Base-by-base conservation (phyloP, 345 rosid species). In the Citrus reticulata region DNA sequence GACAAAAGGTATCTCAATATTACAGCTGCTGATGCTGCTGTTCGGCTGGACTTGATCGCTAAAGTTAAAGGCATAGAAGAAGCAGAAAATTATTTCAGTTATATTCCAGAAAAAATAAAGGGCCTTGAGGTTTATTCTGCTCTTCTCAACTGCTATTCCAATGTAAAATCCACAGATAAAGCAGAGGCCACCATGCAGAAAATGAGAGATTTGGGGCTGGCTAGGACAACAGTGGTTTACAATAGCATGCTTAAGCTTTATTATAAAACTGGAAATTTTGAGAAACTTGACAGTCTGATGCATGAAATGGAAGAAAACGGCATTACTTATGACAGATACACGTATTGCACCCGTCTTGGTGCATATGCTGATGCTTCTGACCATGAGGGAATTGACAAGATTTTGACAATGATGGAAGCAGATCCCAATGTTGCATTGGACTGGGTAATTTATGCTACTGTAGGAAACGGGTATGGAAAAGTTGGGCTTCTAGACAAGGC, bases 31-130 rank as follows among this genome's bases (percentile, higher is more conserved):
- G 86, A 84, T 61, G 32, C 64, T 70, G 85, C 89, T 20, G 25
- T 87, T 77, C 76, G 79, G 39, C 70, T 89, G 74, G 86, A 82
- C 72, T 88, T 89, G 84, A 82, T 87, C 19, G 62, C 76, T 30
- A 85, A 83, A 64, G 86, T 83, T 70, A 78, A 57, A 7, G 88
- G 90, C 54, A 40, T 81, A 61, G 85, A 87, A 75, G 68, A 64
- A 68, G 89, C 83, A 16, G 87, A 86, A 68, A 82, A 77, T 9
- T 86, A 58, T 73, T 83, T 85, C 65, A 75, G 80, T 55, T 63
- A 35, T 30, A 3, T 85, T 67, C 81, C 89, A 14, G 25, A 51
- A 51, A 51, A 58, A 11, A 61, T 83, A 3, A 81, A 64, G 73
- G 62, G 7, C 10, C 46, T 59, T 37, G 62, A 57, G 68, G 79